A percentile compares a stretch with the other conserved stretches of the same genome.
phyloP scores from a whole-genome alignment of 75 land plant species.

The Pinus albicaulis region DNA sequence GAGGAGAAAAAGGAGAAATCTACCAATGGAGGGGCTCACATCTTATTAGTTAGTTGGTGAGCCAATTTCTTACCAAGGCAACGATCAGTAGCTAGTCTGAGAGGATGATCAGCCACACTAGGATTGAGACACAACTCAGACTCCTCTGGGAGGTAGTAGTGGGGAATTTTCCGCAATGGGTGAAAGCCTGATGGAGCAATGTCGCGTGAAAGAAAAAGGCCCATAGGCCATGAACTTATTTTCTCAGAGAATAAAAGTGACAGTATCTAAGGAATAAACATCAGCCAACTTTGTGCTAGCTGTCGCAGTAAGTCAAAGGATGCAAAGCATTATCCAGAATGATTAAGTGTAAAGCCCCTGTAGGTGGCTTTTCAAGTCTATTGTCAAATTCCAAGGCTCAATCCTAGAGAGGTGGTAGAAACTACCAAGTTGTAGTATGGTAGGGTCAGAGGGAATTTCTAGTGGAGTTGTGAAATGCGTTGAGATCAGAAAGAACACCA shows the following conservation, averaged over 20 bases:
- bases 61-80: too few relatives aligned
- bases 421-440: too few relatives aligned
- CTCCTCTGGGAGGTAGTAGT: conserved; percentile 30
- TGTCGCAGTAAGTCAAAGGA: not conserved
- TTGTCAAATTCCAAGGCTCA: too few relatives aligned
- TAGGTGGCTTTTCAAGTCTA: too few relatives aligned
- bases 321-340: too few relatives aligned
- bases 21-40: conserved; percentile 10
- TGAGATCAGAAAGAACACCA: too few relatives aligned
- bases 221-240: conserved; percentile 20
- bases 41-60: not conserved
- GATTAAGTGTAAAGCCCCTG: too few relatives aligned
- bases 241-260: conserved; percentile 2
- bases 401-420: too few relatives aligned
- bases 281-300: not conserved
- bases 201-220: conserved; percentile 21
- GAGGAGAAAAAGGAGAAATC: conserved; percentile 16
- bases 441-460: too few relatives aligned
- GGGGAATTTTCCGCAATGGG: conserved; percentile 29
- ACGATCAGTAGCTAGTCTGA: too few relatives aligned
- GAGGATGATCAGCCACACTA: conserved; percentile 15
- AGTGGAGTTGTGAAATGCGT: too few relatives aligned
- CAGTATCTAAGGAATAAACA: not conserved
- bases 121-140: conserved; percentile 38
- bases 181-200: conserved; percentile 25